Base-by-base conservation (phyloP, 306 rosid species). In the Medicago ruthenica region DNA sequence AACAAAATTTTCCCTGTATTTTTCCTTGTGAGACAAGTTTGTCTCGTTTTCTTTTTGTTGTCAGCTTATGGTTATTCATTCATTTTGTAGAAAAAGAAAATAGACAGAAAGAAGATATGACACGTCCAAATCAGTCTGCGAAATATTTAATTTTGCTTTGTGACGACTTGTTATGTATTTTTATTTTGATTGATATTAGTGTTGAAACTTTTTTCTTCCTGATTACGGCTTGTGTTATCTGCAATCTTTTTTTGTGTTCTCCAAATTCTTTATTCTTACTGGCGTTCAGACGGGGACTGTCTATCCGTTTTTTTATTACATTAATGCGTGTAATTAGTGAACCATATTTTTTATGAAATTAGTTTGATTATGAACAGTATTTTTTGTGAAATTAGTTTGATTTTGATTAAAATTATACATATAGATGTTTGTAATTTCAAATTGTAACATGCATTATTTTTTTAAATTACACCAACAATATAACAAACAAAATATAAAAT, bases 61-160 rank as follows among this genome's bases (percentile, higher is more conserved):
- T 76, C 34, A 41, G 40, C 75, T 53, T 70, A 82, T 22, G 62
- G 69, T 59, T 74, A 70, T 74, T 77, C 78, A 61, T 81, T 84
- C 75, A 72, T 81, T 54, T 55, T 73, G 80, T 77, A 73, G 83
- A 76, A 54, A 76, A 57, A 76, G 70, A 73, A 71, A 62, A 42
- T 80, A 66, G 79, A 67, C 60, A 41, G 31, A 36, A 70, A 69
- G 60, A 55, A 80, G 75, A 73, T 70, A 34, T 61, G 70, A 14
- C 76, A 12, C 69, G 77, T 69, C 73, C 66, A 75, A 75, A 41
- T 40, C 42, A 53, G 60, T 82, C 75, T 82, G 45, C 74, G 60
- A 73, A 47, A 79, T 82, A 55, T 58, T 55, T 64, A 65, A 64
- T 86, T 82, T 86, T 70, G 85, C 69, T 80, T 71, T 66, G 73